Evolutionary conservation across 2,329 filamentous ascomycete species (phyloP), one percentile per base, ranked within the genome.

Genomic region (Nakataea oryzae): DNA sequence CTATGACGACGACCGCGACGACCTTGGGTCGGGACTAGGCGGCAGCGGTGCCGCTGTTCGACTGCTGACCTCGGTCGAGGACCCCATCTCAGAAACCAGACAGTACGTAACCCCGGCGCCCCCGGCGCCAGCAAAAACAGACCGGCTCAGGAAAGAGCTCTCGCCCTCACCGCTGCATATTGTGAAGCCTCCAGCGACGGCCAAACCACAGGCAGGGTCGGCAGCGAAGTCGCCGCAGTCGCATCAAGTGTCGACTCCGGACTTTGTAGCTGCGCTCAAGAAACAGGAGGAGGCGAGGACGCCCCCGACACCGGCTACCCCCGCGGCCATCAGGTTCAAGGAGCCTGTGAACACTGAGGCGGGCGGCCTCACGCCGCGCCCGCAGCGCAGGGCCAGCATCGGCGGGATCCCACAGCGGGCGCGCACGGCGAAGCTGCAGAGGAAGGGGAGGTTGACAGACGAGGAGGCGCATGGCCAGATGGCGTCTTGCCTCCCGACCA

Each of bases 1-100:
- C 61, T 86, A 87, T 69, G 79, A 83, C 68, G 81, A 84, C 61
- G 81, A 84, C 29, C 73, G 78, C 67, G 74, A 81, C 66, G 74
- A 78, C 65, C 79, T 76, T 30, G 77, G 78, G 24, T 75, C 75
- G 54, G 75, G 76, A 63, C 74, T 78, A 62, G 68, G 72, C 50
- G 69, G 69, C 63, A 81, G 80, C 69, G 73, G 78, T 57, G 79
- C 84, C 41, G 81, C 79, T 64, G 79, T 87, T 62, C 79, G 85
- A 68, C 75, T 88, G 68, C 75, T 88, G 74, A 87, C 84, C 61
- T 86, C 83, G 8, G 78, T 85, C 71, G 85, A 87, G 69, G 84
- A 86, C 58, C 74, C 79, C 34, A 64, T 74, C 56, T 68, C 75
- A 74, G 74, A 78, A 65, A 68, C 69, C 62, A 74, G 77, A 70